Base-by-base conservation (phyloP, 208 protist genomes). In the Borovskyia barvae region DNA sequence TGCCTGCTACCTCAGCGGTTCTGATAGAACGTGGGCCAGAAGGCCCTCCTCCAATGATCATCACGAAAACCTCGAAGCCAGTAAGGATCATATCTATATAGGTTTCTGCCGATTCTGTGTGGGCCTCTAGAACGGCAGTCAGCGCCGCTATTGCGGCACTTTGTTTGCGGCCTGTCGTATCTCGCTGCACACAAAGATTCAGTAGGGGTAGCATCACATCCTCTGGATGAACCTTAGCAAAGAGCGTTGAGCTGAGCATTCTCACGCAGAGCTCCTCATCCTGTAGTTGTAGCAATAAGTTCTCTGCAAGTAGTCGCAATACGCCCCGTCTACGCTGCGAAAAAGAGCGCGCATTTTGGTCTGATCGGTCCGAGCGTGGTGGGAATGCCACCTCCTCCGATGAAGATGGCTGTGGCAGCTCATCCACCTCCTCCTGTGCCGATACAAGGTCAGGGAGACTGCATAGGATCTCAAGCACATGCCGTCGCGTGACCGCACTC, bases 231-330 rank as follows among this genome's bases (percentile, higher is more conserved):
- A 94, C 84, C 45, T 89, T 90, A 19, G 74, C 72, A 54, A 94
- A 94, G 29, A 94, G 68, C 4, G 70, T 61, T 12, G 84, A 77
- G 42, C 66, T 80, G 43, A 83, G 64, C 53, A 94, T 37, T 3
- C 88, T 79, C 33, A 90, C 60, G 14, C 77, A 73, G 25, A 94
- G 57, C 60, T 94, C 84, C 32, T 90, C 82, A 41, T 94, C 88
- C 11, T 87, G 62, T 7, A 94, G 58, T 24, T 80, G 82, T 19
- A 90, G 39, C 11, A 94, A 52, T 24, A 94, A 57, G 30, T 94
- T 75, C 53, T 91, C 77, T 8, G 88, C 77, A 0, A 94, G 66
- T 15, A 87, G 36, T 4, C 85, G 72, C 42, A 92, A 56, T 28
- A 90, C 61, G 6, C 82, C 73, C n/a, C 82, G 78, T 32, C 74